Evolutionary conservation across 148 eudicot species (phyloP).

Genomic region (Cornus suecica): DNA sequence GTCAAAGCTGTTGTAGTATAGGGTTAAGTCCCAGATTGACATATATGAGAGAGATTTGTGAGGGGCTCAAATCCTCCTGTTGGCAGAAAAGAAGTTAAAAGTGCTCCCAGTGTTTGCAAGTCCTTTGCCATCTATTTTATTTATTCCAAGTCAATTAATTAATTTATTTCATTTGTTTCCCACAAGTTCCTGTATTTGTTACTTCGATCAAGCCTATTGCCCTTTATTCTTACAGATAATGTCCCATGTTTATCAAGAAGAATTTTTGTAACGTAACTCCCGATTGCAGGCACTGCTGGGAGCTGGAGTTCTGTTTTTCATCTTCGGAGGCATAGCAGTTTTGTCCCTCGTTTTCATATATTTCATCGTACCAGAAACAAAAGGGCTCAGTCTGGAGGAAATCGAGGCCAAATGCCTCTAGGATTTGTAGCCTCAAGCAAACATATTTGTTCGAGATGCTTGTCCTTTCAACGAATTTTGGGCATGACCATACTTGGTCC

Average conservation of each 20-base stretch:
- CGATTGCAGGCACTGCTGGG: conserved; percentile 76
- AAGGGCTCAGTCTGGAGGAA: conserved; percentile 87
- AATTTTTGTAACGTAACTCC: conserved; percentile 1
- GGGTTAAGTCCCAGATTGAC: too few relatives aligned
- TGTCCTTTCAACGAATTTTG: not conserved
- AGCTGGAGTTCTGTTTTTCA: conserved; percentile 73
- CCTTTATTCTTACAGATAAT: too few relatives aligned
- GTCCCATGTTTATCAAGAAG: not conserved
- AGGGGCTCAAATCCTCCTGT: too few relatives aligned
- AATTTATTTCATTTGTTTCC: too few relatives aligned
- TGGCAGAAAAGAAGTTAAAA: too few relatives aligned
- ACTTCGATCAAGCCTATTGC: too few relatives aligned
- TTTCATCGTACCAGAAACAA: conserved; percentile 83
- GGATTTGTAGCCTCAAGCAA: not conserved
- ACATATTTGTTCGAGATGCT: not conserved
- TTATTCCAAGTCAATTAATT: too few relatives aligned
- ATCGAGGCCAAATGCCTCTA: conserved; percentile 77
- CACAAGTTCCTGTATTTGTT: too few relatives aligned
- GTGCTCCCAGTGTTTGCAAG: too few relatives aligned
- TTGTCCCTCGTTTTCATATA: conserved; percentile 74
- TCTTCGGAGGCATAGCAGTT: conserved; percentile 73
- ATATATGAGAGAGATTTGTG: too few relatives aligned
- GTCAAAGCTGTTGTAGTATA: too few relatives aligned
- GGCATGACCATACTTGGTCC: not conserved
- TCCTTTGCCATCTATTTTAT: too few relatives aligned